Conservation (phyloP, 495 filamentous ascomycete species). For the Extremus antarcticus region DNA sequence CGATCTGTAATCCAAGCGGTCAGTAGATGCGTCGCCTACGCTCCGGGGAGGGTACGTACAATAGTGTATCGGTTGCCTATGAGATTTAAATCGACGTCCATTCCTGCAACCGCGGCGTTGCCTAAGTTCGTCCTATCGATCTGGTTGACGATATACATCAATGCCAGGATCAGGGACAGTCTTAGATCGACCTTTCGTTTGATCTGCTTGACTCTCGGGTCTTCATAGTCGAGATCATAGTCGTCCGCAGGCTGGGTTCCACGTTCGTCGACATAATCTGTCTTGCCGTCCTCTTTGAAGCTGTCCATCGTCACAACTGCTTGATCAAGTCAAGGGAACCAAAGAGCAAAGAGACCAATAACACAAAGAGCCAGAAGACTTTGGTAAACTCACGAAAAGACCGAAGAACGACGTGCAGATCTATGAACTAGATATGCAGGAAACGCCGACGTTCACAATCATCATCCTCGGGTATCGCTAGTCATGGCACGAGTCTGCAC, state of each 20-base stretch:
- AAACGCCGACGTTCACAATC: neutral
- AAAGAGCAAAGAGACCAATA: too few relatives aligned
- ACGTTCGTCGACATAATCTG: neutral
- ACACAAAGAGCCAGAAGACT: too few relatives aligned
- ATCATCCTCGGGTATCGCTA: neutral
- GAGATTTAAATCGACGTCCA: neutral
- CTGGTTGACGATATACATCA: conserved; percentile 52
- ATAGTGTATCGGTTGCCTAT: neutral
- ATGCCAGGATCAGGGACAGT: conserved; percentile 49
- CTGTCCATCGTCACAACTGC: neutral
- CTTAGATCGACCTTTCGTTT: conserved; percentile 40
- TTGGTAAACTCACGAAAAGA: too few relatives aligned
- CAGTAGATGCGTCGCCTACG: too few relatives aligned
- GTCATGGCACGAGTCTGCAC: neutral
- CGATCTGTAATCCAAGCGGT: too few relatives aligned
- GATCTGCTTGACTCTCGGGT: neutral
- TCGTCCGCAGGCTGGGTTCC: neutral
- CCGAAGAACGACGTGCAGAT: too few relatives aligned
- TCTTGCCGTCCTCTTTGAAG: neutral
- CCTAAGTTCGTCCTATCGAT: conserved; percentile 60
- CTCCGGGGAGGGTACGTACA: too few relatives aligned
- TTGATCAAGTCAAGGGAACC: too few relatives aligned
- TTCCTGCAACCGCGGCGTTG: conserved; percentile 32
- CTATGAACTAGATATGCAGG: too few relatives aligned
- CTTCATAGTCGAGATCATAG: neutral